Evolutionary conservation across 2,329 filamentous ascomycete genomes (phyloP), one percentile per base, ranked within the genome.

Genomic region (Nigrospora oryzae): DNA sequence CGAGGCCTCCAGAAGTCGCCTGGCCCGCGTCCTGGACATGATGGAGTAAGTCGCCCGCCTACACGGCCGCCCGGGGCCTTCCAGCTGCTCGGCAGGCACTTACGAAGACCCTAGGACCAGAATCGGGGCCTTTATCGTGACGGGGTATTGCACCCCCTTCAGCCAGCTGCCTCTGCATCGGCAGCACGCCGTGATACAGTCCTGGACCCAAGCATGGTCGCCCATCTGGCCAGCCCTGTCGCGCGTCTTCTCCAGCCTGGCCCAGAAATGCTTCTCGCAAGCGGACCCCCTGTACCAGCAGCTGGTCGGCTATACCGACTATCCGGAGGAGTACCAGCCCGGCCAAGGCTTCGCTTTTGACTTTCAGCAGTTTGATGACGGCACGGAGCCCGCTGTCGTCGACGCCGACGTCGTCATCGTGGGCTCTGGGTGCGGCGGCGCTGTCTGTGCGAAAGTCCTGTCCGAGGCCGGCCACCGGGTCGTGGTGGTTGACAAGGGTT

Each of bases 371-470:
- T 69, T 84, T 51, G 62, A 58, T 3, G 60, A 57, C 6, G 51
- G 53, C n/a, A 51, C 56, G 5, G 50, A 70, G 5, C 69, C 78
- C 0, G 79, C 82, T 50, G 71, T 73, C 3, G 67, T 94, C 35
- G 79, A 89, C 44, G 84, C 86, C 0, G 91, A 96, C 61, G 80
- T 95, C 1, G 79, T 95, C 36, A 81, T 96, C 46, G 75, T 96
- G 16, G 90, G 90, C 3, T 93, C 86, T 34, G 90, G 90, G 28
- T 94, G 87, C 54, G 90, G 90, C 50, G 89, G 86, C 36, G 87
- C 75, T 11, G 89, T 95, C 0, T 79, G 76, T 33, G 89, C 90
- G 19, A 90, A 90, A 63, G 84, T 86, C 42, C 68, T 95, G 1
- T 79, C 89, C 11, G 83, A 89, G 62, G 85, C 83, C 2, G 58